phyloP scores from a whole-genome alignment of 2,329 filamentous ascomycete species.

The Myriosclerotinia duriaeana region DNA sequence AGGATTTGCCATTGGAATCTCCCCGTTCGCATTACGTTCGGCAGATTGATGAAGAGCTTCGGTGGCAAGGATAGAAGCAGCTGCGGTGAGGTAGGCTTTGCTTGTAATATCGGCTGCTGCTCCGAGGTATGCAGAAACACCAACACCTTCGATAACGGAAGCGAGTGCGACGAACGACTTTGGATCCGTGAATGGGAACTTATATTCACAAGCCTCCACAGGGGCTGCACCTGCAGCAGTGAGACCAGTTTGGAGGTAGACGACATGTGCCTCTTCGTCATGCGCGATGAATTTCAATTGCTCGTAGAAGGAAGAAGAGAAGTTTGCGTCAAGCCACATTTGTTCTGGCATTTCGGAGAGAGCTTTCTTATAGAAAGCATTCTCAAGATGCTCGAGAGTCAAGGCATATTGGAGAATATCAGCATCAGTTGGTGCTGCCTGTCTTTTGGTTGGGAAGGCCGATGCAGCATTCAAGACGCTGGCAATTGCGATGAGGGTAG shows the following conservation, averaged over 20 bases:
- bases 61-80: conserved; percentile 63
- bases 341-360: conserved; percentile 55
- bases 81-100: conserved; percentile 59
- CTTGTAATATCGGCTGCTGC: conserved; percentile 59
- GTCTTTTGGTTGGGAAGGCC: conserved; percentile 32
- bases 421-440: conserved; percentile 29
- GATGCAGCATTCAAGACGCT: conserved; percentile 25
- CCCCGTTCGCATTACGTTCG: conserved; percentile 51
- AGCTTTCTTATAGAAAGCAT: conserved; percentile 62
- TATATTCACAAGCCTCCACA: conserved; percentile 57
- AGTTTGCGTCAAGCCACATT: conserved; percentile 54
- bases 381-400: conserved; percentile 59
- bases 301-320: conserved; percentile 52
- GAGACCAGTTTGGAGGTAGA: conserved; percentile 52
- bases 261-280: conserved; percentile 60
- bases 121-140: conserved; percentile 61
- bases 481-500: conserved; percentile 28
- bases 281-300: conserved; percentile 56
- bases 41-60: conserved; percentile 66
- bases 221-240: conserved; percentile 50
- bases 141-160: conserved; percentile 56
- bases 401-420: conserved; percentile 51
- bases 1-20: conserved; percentile 56
- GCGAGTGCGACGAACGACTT: conserved; percentile 54
- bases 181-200: conserved; percentile 52